Evolutionary conservation across 2,329 filamentous ascomycete species (phyloP).

Genomic region (Byssochlamys sp.): DNA sequence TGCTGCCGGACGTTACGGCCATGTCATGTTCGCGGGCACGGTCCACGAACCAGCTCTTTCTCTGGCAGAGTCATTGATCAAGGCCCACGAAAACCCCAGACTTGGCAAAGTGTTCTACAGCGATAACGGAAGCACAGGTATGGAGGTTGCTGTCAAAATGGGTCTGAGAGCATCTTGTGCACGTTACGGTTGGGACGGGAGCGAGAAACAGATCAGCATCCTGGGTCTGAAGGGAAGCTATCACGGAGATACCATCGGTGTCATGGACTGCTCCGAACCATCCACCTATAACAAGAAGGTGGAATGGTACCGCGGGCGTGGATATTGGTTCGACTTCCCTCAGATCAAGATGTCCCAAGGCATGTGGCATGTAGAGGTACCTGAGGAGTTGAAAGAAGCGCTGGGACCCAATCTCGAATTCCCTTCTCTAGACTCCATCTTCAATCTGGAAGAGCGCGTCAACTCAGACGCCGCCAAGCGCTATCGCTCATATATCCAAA

Average conservation of each 20-base stretch:
- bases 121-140: constrained; percentile 74
- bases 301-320: constrained; percentile 73
- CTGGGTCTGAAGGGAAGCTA: constrained; percentile 71
- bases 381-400: constrained; percentile 38
- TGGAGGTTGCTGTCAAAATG: constrained; percentile 82
- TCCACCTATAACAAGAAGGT: constrained; percentile 70
- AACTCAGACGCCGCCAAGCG: constrained; percentile 34
- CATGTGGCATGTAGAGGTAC: constrained; percentile 55
- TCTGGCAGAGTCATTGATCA: constrained; percentile 57
- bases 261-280: constrained; percentile 76
- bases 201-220: constrained; percentile 52
- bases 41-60: constrained; percentile 68
- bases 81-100: constrained; percentile 52
- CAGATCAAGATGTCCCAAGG: constrained; percentile 58
- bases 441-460: constrained; percentile 47
- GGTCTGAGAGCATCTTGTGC: constrained; percentile 58
- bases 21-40: constrained; percentile 76
- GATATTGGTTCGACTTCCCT: constrained; percentile 74
- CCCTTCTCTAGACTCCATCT: constrained; percentile 46
- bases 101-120: constrained; percentile 68
- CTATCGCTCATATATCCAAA: constrained; percentile 54
- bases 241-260: constrained; percentile 79
- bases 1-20: constrained; percentile 72
- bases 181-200: constrained; percentile 56
- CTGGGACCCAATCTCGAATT: constrained; percentile 40